Evolutionary conservation across 208 protist genomes (phyloP).

Genomic region (Giardia muris): DNA sequence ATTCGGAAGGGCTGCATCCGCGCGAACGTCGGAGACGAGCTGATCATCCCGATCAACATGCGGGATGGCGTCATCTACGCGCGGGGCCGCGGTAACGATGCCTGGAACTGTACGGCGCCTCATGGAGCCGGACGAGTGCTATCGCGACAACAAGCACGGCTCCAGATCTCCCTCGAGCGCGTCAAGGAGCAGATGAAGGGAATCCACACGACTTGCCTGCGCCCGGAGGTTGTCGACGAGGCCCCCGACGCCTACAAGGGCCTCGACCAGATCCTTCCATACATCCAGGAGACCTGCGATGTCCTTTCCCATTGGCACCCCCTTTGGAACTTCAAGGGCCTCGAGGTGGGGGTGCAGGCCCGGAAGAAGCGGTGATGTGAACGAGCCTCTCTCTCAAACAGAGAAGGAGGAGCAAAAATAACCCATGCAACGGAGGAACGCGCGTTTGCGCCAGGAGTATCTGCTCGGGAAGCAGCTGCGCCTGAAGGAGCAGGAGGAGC

Average conservation of each 20-base stretch:
- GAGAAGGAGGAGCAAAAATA: not conserved
- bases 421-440: not conserved
- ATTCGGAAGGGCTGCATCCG: slow-evolving; percentile 33
- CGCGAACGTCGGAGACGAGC: not conserved
- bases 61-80: slow-evolving; percentile 22
- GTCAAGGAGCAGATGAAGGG: slow-evolving; percentile 8
- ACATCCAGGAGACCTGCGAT: slow-evolving; percentile 10
- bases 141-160: not conserved
- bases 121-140: slow-evolving; percentile 30
- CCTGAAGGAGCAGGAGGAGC: not conserved
- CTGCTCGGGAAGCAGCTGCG: not conserved
- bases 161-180: not conserved
- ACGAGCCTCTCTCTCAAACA: too few species aligned
- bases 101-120: slow-evolving; percentile 35
- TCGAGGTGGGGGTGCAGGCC: not conserved
- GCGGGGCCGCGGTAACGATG: slow-evolving; percentile 27
- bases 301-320: slow-evolving; percentile 12
- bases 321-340: slow-evolving; percentile 30
- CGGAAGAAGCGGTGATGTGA: not conserved
- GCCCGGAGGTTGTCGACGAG: slow-evolving; percentile 24
- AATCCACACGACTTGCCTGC: slow-evolving; percentile 32
- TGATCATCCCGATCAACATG: slow-evolving; percentile 38
- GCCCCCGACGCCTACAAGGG: slow-evolving; percentile 33
- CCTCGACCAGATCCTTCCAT: slow-evolving; percentile 12
- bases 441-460: not conserved